Base-by-base conservation (phyloP, 176 grass and related monocot species). In the Raddia distichophylla region DNA sequence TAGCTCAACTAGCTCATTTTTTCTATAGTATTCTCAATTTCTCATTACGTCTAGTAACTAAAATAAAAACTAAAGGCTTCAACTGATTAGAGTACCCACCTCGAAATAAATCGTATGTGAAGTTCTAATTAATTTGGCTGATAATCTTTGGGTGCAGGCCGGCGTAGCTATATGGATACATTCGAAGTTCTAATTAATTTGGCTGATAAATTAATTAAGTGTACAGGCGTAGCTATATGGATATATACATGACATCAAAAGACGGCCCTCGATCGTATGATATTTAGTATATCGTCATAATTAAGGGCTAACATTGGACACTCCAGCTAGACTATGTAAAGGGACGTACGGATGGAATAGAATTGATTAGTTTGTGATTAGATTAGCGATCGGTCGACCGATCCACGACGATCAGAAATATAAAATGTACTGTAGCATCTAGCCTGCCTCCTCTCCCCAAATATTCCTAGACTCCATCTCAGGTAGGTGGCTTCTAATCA, bases 381-480 rank as follows among this genome's bases (percentile, higher is more conserved):
- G 37, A 40, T 40, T 51, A 48, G 67, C 59, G 73, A 64, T 72
- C 12, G 69, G 84, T 75, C 62, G 45, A 84, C 22, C 1, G 53
- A 80, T 75, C 62, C 71, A 64, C 18, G 12, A 76, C 73, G 63
- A 27, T 27, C 27, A 69, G 80, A 69, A 85, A 42, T 62, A 84
- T 74, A 74, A 74, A 74, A 60, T 54, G 42, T 17, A 63, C 55
- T 54, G 42, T 17, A 63, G 70, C 76, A 76, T 81, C 70, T 64
- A 16, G 49, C 62, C 64, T 56, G 48, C 77, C 82, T 76, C 82
- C 64, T 53, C 33, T 81, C 82, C 77, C 71, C 5, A 89, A 81
- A 89, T 82, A 85, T 89, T 89, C 82, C 72, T 89, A 44, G 49
- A 81, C 77, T 81, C 65, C 20, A 85, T 58, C 71, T 81, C 27